Percentiles rank a stretch among this genome's conserved stretches.
These are phyloP conservation scores for Venturia asperata DNA, from an alignment of 2,329 filamentous ascomycete species.

Conservation along the genomic window DNA sequence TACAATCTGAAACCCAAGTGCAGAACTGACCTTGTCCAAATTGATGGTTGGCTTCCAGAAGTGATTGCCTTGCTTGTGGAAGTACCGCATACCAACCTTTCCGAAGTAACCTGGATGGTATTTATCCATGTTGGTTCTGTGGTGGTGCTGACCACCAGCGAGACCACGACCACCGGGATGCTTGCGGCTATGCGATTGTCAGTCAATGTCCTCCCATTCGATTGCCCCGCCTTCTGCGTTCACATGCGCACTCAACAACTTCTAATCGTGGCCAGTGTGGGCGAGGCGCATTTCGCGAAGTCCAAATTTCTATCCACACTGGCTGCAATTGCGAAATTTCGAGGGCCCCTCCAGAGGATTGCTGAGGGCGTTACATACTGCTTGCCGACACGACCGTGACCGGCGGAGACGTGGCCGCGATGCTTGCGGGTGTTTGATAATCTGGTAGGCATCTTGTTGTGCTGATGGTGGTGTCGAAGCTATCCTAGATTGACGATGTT, in stretches of 20 bases:
- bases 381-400: conserved; percentile 68
- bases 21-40: conserved; percentile 75
- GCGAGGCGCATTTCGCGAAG: neutral
- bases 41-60: conserved; percentile 99
- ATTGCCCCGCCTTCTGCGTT: neutral
- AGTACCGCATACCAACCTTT: conserved; percentile 50
- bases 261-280: neutral
- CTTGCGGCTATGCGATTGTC: conserved; percentile 62
- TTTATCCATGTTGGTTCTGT: conserved; percentile 87
- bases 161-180: conserved; percentile 71
- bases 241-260: neutral
- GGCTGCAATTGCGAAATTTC: neutral
- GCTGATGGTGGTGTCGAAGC: neutral
- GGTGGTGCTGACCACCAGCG: conserved; percentile 99
- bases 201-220: neutral
- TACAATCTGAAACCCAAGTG: neutral
- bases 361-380: conserved; percentile 17
- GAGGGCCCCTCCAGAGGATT: neutral
- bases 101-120: conserved; percentile 99
- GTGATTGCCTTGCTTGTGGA: conserved; percentile 91
- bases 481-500: neutral
- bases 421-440: conserved; percentile 26
- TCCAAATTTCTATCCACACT: neutral
- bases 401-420: conserved; percentile 96
- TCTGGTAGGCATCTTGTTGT: conserved; percentile 22